Evolutionary conservation across 1,139 yeast genomes (phyloP), one percentile per base, ranked within the genome.

Genomic region (Lodderomyces pseudojiufengensis): DNA sequence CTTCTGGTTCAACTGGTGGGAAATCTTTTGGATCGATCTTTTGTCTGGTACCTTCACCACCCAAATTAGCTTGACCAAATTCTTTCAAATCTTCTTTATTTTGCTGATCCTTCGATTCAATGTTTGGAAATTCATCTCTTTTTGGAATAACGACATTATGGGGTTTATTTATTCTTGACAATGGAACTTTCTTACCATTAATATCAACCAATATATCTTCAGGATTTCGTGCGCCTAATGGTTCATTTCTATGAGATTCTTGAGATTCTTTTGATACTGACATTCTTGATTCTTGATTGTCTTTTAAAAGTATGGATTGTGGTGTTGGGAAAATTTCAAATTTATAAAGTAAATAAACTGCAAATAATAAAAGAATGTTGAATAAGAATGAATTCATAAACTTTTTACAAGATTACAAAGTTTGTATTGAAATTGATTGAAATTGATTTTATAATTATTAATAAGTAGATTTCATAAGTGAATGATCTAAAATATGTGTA

Each of bases 111-210:
- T 18, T 18, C 9, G 57, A 45, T 31, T 54, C 55, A 11, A 58
- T 50, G 29, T 54, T 50, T 13, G 64, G 65, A 33, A 54, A 53
- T 39, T 57, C 57, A 4, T 42, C 36, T 13, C 28, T 20, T 13
- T 68, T 67, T 28, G 61, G 38, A 16, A 16, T 27, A 6, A 69
- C 59, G 16, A 59, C 71, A 22, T 61, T 45, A 47, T 69, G 76
- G 3, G 76, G 76, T 44, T 65, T 67, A 48, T 59, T 65, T 41
- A 70, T 59, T 33, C 42, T 46, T 33, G 48, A 52, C 39, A 63
- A 59, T 5, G 73, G 75, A 10, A 70, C 70, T 36, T 45, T 47
- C 38, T 51, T 55, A 28, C 69, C 70, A 9, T 68, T 70, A 27
- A 68, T 48, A 36, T 66, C 49, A 16, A 70, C 57, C 18, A 54